These are phyloP conservation scores for Lasiodiplodia gonubiensis DNA, from an alignment of 2,329 filamentous ascomycete genomes.

Conservation along the genomic window DNA sequence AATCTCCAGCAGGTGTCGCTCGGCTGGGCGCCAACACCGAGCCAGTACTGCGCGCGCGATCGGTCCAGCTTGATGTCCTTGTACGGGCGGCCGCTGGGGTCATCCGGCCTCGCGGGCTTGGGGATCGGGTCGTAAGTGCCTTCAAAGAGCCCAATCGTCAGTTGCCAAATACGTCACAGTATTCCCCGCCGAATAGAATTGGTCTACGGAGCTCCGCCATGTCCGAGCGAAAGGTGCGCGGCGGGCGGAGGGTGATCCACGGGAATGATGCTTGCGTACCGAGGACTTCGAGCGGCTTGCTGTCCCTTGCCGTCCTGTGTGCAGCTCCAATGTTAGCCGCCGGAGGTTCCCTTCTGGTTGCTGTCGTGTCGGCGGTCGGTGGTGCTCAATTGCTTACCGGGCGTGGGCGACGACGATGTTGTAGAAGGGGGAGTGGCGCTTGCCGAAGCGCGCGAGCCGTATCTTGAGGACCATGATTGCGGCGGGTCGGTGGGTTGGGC, in stretches of 20 bases:
- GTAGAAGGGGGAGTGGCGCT: slow-evolving; percentile 87
- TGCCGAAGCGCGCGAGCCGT: slow-evolving; percentile 90
- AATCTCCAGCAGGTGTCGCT: slow-evolving; percentile 88
- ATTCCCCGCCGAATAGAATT: not conserved
- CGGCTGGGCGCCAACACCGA: slow-evolving; percentile 95
- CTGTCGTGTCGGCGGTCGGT: too few relatives aligned
- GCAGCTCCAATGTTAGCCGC: slow-evolving; percentile 8
- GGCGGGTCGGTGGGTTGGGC: not conserved
- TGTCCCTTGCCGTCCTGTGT: slow-evolving; percentile 79
- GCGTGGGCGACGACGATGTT: slow-evolving; percentile 97
- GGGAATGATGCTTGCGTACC: slow-evolving; percentile 64
- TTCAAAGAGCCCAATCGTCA: slow-evolving; percentile 49
- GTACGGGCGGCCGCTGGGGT: slow-evolving; percentile 66
- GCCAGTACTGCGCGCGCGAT: slow-evolving; percentile 86
- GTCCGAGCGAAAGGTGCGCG: not conserved
- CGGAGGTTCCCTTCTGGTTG: not conserved
- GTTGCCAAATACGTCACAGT: not conserved
- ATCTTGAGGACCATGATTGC: slow-evolving; percentile 85
- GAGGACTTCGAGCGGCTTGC: slow-evolving; percentile 90
- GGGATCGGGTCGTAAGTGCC: slow-evolving; percentile 68
- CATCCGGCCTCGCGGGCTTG: slow-evolving; percentile 56
- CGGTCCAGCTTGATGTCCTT: slow-evolving; percentile 92
- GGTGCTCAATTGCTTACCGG: slow-evolving; percentile 62
- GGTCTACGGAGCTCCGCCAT: not conserved
- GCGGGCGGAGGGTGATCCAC: slow-evolving; percentile 57